Conservation (phyloP, 768 basidiomycete genomes). For the Lactarius evosmus region DNA sequence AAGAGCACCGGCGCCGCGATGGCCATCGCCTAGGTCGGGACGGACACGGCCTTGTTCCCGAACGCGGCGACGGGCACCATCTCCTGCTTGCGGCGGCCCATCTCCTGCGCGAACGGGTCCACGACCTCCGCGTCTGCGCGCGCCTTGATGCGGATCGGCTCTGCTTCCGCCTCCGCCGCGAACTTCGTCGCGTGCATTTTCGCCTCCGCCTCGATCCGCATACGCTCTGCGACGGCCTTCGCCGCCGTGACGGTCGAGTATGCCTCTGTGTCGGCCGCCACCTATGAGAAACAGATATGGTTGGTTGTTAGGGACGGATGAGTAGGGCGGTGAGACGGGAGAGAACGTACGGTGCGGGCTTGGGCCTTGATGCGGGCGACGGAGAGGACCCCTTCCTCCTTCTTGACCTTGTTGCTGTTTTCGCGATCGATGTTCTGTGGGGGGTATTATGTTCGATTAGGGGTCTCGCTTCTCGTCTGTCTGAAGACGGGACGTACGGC, state of each 20-base stretch:
- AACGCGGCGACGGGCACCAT: slow-evolving; percentile 60
- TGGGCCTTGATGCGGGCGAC: slow-evolving; percentile 78
- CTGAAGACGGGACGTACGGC: slow-evolving; percentile 47
- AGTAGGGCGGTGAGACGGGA: background rate
- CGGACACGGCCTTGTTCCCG: slow-evolving; percentile 67
- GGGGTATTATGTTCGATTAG: background rate
- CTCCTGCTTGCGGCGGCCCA: slow-evolving; percentile 67
- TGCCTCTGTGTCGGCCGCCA: slow-evolving; percentile 72
- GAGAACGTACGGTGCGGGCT: slow-evolving; percentile 44
- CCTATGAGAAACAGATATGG: slow-evolving; percentile 35
- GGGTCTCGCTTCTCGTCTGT: background rate
- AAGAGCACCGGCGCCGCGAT: slow-evolving; percentile 55
- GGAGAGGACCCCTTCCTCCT: slow-evolving; percentile 73
- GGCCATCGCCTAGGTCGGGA: slow-evolving; percentile 58
- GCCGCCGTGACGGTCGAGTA: slow-evolving; percentile 72
- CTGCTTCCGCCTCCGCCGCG: slow-evolving; percentile 71
- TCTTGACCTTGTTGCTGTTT: slow-evolving; percentile 84
- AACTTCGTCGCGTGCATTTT: slow-evolving; percentile 75
- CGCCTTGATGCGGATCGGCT: slow-evolving; percentile 61
- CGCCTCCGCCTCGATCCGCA: slow-evolving; percentile 70
- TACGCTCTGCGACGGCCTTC: slow-evolving; percentile 65
- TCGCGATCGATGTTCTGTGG: slow-evolving; percentile 77
- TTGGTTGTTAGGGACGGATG: background rate
- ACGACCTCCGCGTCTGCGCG: slow-evolving; percentile 56
- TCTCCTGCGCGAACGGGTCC: slow-evolving; percentile 71